Conservation (phyloP, 805 yeast genomes). For the Candida jianshihensis region DNA sequence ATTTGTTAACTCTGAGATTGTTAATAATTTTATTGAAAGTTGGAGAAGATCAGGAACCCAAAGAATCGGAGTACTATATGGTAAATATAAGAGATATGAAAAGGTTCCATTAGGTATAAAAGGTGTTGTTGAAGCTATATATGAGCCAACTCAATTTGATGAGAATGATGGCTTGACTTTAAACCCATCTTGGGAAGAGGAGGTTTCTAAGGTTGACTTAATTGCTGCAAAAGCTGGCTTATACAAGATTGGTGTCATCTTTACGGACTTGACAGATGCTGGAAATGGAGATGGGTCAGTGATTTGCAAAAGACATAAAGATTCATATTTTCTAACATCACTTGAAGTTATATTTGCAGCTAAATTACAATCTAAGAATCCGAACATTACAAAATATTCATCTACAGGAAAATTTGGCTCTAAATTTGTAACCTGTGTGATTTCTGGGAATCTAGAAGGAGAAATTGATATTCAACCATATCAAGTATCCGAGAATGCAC, state of each 20-base stretch:
- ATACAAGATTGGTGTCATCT: constrained; percentile 71
- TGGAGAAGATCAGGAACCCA: constrained; percentile 91
- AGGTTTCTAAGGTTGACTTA: constrained; percentile 38
- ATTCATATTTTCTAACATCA: constrained; percentile 85
- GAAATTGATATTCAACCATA: constrained; percentile 88
- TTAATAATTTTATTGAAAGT: constrained; percentile 78
- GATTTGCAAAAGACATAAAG: constrained; percentile 85
- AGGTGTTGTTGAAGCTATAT: constrained; percentile 89
- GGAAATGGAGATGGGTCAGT: constrained; percentile 87
- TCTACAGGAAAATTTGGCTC: constrained; percentile 67
- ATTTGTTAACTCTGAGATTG: constrained; percentile 63
- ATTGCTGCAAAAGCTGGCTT: constrained; percentile 58
- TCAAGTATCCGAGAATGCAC: constrained; percentile 85
- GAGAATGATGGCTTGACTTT: constrained; percentile 81
- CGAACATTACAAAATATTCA: constrained; percentile 58
- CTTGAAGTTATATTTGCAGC: constrained; percentile 83
- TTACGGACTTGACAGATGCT: constrained; percentile 84
- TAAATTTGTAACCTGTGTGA: constrained; percentile 87
- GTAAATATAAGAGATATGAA: constrained; percentile 70
- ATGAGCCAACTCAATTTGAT: constrained; percentile 86
- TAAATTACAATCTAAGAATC: constrained; percentile 57
- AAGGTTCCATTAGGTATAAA: constrained; percentile 89
- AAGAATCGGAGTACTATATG: constrained; percentile 80
- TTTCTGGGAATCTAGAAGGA: constrained; percentile 81
- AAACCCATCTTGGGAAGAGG: constrained; percentile 45